Percentiles rank a stretch among this genome's conserved stretches.
Conservation (phyloP, 1,284 basidiomycete species). For the Singerocomus inundabilis region DNA sequence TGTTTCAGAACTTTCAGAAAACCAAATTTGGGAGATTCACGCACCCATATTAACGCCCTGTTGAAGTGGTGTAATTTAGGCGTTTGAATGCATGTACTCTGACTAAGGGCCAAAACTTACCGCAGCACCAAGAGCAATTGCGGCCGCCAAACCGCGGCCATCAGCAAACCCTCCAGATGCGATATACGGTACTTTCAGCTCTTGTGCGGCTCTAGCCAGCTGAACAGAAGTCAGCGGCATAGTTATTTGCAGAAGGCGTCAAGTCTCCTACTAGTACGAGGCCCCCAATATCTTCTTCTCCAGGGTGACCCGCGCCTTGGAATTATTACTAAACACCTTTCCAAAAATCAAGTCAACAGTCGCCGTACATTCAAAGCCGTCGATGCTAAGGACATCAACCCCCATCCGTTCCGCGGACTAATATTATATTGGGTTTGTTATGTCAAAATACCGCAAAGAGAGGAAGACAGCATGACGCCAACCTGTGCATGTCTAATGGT, state of each 20-base stretch:
- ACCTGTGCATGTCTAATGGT: conserved; percentile 85
- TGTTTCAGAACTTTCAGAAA: conserved; percentile 1
- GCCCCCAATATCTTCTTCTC: conserved; percentile 92
- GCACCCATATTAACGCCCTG: conserved; percentile 85
- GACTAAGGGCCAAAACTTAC: conserved; percentile 43
- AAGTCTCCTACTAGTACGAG: conserved; percentile 69
- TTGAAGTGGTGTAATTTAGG: neutral
- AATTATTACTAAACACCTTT: neutral
- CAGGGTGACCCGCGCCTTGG: conserved; percentile 87
- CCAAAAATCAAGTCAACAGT: neutral
- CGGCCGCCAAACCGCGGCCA: conserved; percentile 78
- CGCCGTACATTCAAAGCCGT: conserved; percentile 80
- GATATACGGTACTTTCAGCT: conserved; percentile 83
- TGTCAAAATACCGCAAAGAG: neutral
- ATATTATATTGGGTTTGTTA: conserved; percentile 27
- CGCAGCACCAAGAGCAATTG: conserved; percentile 79
- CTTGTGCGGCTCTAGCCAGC: conserved; percentile 86
- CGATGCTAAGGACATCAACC: conserved; percentile 84
- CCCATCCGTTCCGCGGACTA: conserved; percentile 73
- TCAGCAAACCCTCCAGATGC: conserved; percentile 88
- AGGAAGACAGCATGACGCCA: conserved; percentile 6
- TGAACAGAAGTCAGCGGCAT: conserved; percentile 27
- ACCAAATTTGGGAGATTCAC: conserved; percentile 15
- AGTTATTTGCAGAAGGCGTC: neutral
- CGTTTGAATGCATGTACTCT: neutral